These are phyloP conservation scores for Limonomyces culmigenus DNA, from an alignment of 1,284 basidiomycete genomes.

Conservation along the genomic window DNA sequence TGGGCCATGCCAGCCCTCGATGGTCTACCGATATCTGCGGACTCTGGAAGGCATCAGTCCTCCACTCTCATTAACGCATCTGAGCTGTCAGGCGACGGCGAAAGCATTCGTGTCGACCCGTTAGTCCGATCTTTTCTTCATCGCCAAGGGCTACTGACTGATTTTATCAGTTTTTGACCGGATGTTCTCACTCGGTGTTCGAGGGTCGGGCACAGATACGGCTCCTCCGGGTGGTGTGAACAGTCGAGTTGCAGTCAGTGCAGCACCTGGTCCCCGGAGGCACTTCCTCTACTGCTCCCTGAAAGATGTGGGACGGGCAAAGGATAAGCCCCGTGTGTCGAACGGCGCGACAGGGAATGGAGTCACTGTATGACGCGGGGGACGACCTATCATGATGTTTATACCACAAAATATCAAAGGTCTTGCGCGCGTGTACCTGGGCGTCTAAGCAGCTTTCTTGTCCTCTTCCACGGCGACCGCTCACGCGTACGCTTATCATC, in stretches of 20 bases:
- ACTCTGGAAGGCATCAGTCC: slow-evolving; percentile 71
- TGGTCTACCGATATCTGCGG: slow-evolving; percentile 78
- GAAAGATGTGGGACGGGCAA: no score
- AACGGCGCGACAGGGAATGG: no score
- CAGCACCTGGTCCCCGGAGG: slow-evolving; percentile 48
- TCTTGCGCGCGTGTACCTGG: no score
- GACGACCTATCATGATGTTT: no score
- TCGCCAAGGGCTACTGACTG: slow-evolving; percentile 1
- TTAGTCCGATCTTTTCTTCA: slow-evolving; percentile 20
- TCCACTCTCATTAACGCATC: slow-evolving; percentile 62
- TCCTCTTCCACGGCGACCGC: no score
- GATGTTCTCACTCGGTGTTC: slow-evolving; percentile 76
- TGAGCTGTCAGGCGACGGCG: slow-evolving; percentile 74
- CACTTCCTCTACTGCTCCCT: slow-evolving; percentile 70
- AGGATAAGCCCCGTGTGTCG: no score
- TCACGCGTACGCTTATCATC: no score
- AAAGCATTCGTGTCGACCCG: slow-evolving; percentile 73
- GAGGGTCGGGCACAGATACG: slow-evolving; percentile 48
- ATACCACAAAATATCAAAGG: no score
- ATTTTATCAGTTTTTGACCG: slow-evolving; percentile 61
- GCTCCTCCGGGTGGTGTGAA: slow-evolving; percentile 37
- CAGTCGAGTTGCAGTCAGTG: slow-evolving; percentile 41
- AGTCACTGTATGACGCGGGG: no score
- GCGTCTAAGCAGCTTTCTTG: no score
- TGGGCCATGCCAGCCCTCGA: slow-evolving; percentile 75